phyloP scores from a whole-genome alignment of 495 filamentous ascomycete species.

The Trichoderma virens region DNA sequence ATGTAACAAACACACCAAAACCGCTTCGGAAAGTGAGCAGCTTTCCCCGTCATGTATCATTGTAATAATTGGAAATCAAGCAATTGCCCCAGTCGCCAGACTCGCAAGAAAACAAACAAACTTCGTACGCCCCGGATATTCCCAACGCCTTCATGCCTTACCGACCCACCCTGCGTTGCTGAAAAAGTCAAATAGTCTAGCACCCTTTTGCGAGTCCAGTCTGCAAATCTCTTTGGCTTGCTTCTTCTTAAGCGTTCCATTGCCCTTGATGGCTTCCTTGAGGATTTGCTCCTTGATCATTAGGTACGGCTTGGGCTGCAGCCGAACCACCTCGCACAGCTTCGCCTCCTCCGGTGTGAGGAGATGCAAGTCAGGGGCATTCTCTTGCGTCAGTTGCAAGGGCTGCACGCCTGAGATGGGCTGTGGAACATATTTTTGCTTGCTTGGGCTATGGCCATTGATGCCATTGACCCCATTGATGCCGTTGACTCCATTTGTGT shows the following conservation, averaged over 20 bases:
- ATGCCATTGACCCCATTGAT: conserved; percentile 25
- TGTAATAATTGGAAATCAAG: background rate
- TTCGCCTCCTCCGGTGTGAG: conserved; percentile 78
- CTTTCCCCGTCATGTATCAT: background rate
- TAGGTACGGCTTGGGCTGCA: conserved; percentile 89
- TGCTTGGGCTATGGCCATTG: conserved; percentile 26
- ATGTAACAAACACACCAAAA: too few species aligned
- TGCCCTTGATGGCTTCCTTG: conserved; percentile 80
- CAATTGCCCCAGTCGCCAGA: background rate
- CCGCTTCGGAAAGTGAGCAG: too few species aligned
- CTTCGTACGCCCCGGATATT: background rate
- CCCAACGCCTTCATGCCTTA: conserved; percentile 42
- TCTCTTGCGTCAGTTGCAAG: conserved; percentile 65
- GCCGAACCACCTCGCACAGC: conserved; percentile 69
- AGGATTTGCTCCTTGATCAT: conserved; percentile 87
- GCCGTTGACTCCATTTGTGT: conserved; percentile 24
- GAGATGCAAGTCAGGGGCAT: conserved; percentile 74
- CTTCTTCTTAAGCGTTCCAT: conserved; percentile 86
- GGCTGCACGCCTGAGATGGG: conserved; percentile 52
- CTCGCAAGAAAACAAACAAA: background rate
- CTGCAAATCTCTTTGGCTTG: conserved; percentile 57
- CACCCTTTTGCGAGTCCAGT: conserved; percentile 45
- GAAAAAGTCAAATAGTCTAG: conserved; percentile 87
- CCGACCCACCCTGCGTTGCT: conserved; percentile 87
- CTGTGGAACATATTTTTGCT: conserved; percentile 35